Conservation (phyloP, 1,139 yeast species). For the Insectozyma bohioensis region DNA sequence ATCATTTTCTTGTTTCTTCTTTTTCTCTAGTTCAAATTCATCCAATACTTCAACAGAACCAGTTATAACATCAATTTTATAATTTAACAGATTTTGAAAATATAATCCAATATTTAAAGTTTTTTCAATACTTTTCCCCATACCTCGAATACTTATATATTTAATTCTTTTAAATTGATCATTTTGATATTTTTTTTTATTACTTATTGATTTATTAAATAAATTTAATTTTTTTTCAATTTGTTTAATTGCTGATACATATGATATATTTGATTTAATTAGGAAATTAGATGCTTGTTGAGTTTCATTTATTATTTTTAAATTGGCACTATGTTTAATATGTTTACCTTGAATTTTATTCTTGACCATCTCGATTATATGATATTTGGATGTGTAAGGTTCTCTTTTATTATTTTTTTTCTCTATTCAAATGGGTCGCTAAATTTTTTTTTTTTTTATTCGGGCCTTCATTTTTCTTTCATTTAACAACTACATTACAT, state of each 20-base stretch:
- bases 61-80: constrained; percentile 54
- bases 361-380: no score
- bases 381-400: no score
- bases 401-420: no score
- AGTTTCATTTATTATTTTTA: constrained; percentile 26
- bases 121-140: constrained; percentile 65
- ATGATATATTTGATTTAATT: constrained; percentile 61
- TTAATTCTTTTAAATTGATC: constrained; percentile 39
- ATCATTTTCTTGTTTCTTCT: constrained; percentile 38
- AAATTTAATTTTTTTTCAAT: constrained; percentile 47
- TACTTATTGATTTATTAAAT: constrained; percentile 27
- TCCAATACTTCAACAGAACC: constrained; percentile 64
- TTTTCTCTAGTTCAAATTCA: constrained; percentile 46
- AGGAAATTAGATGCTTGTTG: constrained; percentile 52
- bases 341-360: constrained; percentile 26
- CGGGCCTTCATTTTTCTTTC: no score
- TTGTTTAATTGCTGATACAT: constrained; percentile 59
- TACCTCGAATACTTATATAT: constrained; percentile 57
- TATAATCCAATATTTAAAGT: constrained; percentile 52
- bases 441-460: no score
- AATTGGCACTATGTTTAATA: constrained; percentile 48
- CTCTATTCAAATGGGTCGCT: no score
- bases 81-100: constrained; percentile 42
- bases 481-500: no score
- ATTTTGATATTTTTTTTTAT: constrained; percentile 29